Evolutionary conservation across 2,329 filamentous ascomycete genomes (phyloP).

Genomic region (Alternaria atra): DNA sequence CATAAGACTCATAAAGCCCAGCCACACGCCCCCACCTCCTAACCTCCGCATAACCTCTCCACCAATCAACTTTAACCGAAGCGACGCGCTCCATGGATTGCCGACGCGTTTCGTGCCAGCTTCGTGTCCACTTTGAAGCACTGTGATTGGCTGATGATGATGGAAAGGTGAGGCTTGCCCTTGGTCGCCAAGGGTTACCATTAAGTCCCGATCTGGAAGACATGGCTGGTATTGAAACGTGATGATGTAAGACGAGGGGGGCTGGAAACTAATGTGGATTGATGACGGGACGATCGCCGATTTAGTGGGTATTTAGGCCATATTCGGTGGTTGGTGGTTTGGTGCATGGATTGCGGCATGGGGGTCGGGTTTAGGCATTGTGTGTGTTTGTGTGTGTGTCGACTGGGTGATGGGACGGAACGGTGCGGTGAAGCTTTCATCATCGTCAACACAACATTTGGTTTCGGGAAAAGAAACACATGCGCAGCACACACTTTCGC

Average conservation of each 20-base stretch:
- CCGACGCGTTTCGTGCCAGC: constrained; percentile 21
- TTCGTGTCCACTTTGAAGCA: constrained; percentile 13
- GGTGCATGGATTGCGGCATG: neutral
- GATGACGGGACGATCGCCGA: constrained; percentile 3
- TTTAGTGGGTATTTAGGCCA: neutral
- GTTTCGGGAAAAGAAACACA: neutral
- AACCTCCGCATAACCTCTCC: neutral
- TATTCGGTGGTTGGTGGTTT: neutral
- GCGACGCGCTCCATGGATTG: neutral
- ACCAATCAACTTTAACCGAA: neutral
- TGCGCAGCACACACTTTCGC: neutral
- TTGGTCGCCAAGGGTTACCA: constrained; percentile 2
- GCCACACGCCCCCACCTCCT: constrained; percentile 7
- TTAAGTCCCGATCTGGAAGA: neutral
- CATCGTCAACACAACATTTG: neutral
- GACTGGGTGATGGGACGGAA: constrained; percentile 7
- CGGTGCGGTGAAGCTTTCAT: neutral
- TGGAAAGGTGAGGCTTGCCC: neutral
- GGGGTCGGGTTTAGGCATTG: neutral
- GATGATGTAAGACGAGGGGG: constrained; percentile 1
- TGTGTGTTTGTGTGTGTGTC: no score
- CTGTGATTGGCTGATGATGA: neutral
- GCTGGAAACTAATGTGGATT: neutral
- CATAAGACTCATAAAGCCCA: neutral
- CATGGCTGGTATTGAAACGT: constrained; percentile 2